phyloP scores from a whole-genome alignment of 1,284 basidiomycete species.

The Malassezia brasiliensis region DNA sequence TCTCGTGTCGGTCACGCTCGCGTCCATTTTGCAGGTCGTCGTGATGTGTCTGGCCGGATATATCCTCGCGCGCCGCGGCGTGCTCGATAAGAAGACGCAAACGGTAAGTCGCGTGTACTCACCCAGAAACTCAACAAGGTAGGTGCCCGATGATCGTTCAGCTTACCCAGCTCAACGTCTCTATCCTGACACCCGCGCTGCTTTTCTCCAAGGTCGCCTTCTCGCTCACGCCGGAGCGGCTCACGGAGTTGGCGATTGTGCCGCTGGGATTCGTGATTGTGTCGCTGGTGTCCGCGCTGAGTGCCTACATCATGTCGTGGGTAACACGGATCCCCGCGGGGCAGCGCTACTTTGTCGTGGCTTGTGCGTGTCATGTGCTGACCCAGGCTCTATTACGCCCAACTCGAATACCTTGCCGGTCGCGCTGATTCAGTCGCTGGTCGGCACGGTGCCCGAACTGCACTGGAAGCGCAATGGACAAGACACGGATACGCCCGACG shows the following conservation, averaged over 20 bases:
- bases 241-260: constrained; percentile 81
- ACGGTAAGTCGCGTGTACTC: neutral
- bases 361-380: constrained; percentile 17
- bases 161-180: constrained; percentile 59
- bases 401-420: constrained; percentile 89
- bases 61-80: constrained; percentile 64
- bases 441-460: constrained; percentile 69
- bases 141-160: constrained; percentile 34
- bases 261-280: constrained; percentile 65
- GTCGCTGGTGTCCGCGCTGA: constrained; percentile 42
- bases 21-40: constrained; percentile 76
- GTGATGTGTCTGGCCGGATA: constrained; percentile 77
- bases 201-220: constrained; percentile 88
- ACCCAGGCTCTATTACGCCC: constrained; percentile 36
- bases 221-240: constrained; percentile 57
- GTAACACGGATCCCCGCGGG: constrained; percentile 41
- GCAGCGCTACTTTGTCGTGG: constrained; percentile 50
- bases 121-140: constrained; percentile 29
- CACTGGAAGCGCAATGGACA: constrained; percentile 60
- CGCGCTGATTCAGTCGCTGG: constrained; percentile 79
- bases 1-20: constrained; percentile 36
- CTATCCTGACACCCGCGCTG: constrained; percentile 80
- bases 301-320: constrained; percentile 42
- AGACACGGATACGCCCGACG: constrained; percentile 64
- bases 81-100: constrained; percentile 80